Conservation (phyloP, 306 rosid genomes). For the Rosa multiflora region DNA sequence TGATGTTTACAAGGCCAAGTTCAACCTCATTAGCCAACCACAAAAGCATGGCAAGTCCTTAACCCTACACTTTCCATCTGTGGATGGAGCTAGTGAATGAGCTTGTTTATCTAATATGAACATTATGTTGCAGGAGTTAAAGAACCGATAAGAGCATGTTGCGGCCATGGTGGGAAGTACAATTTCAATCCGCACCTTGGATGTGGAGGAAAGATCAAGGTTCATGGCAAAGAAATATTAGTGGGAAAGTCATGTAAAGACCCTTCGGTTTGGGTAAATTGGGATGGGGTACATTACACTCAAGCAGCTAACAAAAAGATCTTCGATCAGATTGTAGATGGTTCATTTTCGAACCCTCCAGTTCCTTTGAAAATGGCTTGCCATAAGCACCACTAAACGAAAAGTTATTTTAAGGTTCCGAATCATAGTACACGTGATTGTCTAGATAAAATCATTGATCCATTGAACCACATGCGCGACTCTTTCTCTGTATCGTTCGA, state of each 20-base stretch:
- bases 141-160: constrained; percentile 24
- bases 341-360: constrained; percentile 57
- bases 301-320: constrained; percentile 55
- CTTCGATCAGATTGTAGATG: constrained; percentile 46
- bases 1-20: constrained; percentile 29
- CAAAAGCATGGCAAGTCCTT: constrained; percentile 26
- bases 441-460: no score
- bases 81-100: neutral
- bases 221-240: constrained; percentile 37
- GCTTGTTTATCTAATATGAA: neutral
- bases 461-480: neutral
- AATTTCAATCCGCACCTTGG: constrained; percentile 27
- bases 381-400: neutral
- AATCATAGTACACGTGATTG: no score
- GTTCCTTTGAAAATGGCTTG: constrained; percentile 44
- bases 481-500: neutral
- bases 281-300: constrained; percentile 70
- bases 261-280: constrained; percentile 46
- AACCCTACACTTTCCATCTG: neutral
- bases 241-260: constrained; percentile 47
- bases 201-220: constrained; percentile 27
- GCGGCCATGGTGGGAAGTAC: constrained; percentile 40
- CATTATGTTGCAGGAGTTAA: constrained; percentile 16
- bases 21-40: constrained; percentile 30
- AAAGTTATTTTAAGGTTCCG: no score